Base-by-base conservation (phyloP, 805 yeast genomes). In the Kodamaea leandrae region DNA sequence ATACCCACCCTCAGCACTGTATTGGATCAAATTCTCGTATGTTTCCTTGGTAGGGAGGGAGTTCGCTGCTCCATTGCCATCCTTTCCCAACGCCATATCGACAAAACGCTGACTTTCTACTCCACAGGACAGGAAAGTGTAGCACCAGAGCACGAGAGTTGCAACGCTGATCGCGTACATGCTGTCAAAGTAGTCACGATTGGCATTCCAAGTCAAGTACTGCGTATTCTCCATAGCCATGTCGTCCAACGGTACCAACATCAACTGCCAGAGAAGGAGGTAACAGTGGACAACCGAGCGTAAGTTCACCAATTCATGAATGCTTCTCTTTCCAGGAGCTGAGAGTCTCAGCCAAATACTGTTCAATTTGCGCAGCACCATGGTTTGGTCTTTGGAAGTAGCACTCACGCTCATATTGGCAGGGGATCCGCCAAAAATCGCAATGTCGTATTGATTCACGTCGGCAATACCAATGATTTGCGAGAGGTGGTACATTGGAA, bases 401-500 rank as follows among this genome's bases (percentile, higher is more conserved):
- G 66, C 71, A 20, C 49, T 54, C 4, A 69, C 74, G 45, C 71
- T 84, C 82, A 84, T 81, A 52, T 89, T 75, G 63, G 83, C 78
- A 1, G 93, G 93, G 6, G 88, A 85, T 1, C 96, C 96, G 2
- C 90, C 82, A 58, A 71, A 82, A 4, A 85, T 81, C 40, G 84
- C 84, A 43, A 85, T 78, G 58, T 87, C 95, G 58, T 84, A 82
- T 47, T 85, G 87, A 42, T 85, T 81, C 20, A 83, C 74, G 38
- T 86, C 77, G 55, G 86, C 47, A 46, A 67, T 54, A 1, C 71
- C 74, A 33, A 80, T 76, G 12, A 85, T 77, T 54, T 84, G 90
- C 1, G 86, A 79, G 64, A 84, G 69, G 54, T 86, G 90, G 58
- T 79, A 83, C 39, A 81, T 76, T 0, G 87, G 82, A 44, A 78